Evolutionary conservation across 208 protist genomes (phyloP), one percentile per base, ranked within the genome.

Genomic region (Leishmania gerbilli): DNA sequence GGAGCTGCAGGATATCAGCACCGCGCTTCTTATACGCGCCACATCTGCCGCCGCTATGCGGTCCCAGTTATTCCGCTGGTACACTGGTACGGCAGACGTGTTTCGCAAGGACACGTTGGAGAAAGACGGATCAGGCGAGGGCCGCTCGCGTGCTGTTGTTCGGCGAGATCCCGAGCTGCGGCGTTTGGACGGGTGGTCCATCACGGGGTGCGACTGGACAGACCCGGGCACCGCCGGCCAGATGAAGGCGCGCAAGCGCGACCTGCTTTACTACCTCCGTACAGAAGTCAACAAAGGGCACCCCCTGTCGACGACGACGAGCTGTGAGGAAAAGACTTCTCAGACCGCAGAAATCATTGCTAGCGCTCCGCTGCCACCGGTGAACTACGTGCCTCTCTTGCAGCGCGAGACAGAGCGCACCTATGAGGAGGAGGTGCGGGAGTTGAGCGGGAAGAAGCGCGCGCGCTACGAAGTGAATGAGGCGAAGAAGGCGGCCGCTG

Each of bases 201-300:
- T 88, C 69, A 93, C 88, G 0, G 94, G 94, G 17, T 91, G 89
- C 65, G 94, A 97, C 81, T 97, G 94, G 91, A 97, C 92, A 53
- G 80, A 93, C 60, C 77, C 87, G 2, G 78, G 89, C 21, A 92
- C 86, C 9, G 84, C 91, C 37, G 79, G 60, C 11, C 80, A 86
- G 58, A 74, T 94, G 77, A 89, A 90, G 55, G 80, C 88, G 0
- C 91, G 92, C 42, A 83, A 86, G 69, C 85, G 82, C 62, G 89
- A 95, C 58, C 42, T 95, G 13, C 89, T 89, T 27, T 76, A 79
- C 58, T 69, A 83, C 77, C 47, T 80, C 17, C 60, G 87, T 60
- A 74, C 79, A 19, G 72, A 84, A 5, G 13, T n/a, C 31, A 49
- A 24, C 5, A 13, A 58, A 2, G 24, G n/a, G 7, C 24, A 71